Conservation (phyloP, 805 yeast species). For the Blastobotrys peoriensis region DNA sequence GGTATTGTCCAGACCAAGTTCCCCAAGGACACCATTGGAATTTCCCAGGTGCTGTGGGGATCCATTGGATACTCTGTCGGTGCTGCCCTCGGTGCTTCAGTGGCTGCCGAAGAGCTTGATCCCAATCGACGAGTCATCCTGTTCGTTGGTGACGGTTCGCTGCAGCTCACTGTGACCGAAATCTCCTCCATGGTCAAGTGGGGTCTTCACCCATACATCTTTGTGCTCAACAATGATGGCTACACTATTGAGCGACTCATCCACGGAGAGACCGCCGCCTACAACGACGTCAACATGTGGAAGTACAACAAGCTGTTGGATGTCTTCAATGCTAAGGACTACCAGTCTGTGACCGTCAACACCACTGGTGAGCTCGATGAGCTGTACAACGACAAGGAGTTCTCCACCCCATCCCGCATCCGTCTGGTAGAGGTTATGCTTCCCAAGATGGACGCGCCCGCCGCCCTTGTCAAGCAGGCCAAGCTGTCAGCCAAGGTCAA, state of each 20-base stretch:
- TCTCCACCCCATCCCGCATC: conserved; percentile 39
- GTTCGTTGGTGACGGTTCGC: conserved; percentile 64
- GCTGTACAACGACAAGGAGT: conserved; percentile 36
- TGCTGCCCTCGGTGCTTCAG: conserved; percentile 55
- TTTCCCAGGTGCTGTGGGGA: conserved; percentile 61
- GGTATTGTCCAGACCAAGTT: conserved; percentile 52
- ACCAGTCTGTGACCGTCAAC: conserved; percentile 36
- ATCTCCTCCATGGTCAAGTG: conserved; percentile 52
- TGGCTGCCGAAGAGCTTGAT: conserved; percentile 48
- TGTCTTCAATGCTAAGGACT: conserved; percentile 51
- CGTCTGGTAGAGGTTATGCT: conserved; percentile 53
- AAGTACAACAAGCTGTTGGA: conserved; percentile 40
- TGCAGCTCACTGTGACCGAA: conserved; percentile 62
- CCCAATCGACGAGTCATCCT: conserved; percentile 46
- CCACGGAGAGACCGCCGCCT: conserved; percentile 48
- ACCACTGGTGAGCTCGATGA: conserved; percentile 45
- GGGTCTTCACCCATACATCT: conserved; percentile 50
- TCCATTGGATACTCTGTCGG: conserved; percentile 63
- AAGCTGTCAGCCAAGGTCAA: conserved; percentile 49
- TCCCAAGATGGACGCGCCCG: conserved; percentile 57
- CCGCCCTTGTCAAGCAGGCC: conserved; percentile 60
- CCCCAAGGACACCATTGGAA: conserved; percentile 46
- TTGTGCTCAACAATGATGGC: conserved; percentile 59
- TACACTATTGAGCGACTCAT: conserved; percentile 61
- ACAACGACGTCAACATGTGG: conserved; percentile 63